phyloP scores from a whole-genome alignment of 345 rosid species.

The Murraya koenigii region DNA sequence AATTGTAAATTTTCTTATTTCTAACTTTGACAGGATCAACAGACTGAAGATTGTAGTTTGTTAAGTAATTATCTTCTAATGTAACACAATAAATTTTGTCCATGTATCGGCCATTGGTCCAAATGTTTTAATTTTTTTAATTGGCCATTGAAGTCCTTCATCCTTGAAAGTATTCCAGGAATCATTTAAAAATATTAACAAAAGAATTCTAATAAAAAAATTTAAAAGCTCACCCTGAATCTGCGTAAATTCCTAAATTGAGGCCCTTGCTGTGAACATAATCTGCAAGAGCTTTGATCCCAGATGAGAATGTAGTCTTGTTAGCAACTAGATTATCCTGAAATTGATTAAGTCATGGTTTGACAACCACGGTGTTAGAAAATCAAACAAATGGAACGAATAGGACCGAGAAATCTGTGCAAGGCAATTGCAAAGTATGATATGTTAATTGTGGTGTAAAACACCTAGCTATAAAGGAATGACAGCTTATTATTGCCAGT shows the following conservation, averaged over 20 bases:
- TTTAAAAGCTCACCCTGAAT: conserved; percentile 16
- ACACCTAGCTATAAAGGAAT: neutral
- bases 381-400: neutral
- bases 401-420: neutral
- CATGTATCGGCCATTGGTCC: neutral
- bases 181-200: neutral
- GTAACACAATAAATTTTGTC: neutral
- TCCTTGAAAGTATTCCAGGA: neutral
- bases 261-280: conserved; percentile 27
- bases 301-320: conserved; percentile 20
- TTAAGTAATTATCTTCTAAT: neutral
- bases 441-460: too few species aligned
- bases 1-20: neutral
- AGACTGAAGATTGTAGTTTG: neutral
- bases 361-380: neutral
- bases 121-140: neutral
- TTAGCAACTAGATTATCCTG: conserved; percentile 20
- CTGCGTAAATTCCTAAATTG: conserved; percentile 29
- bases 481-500: neutral
- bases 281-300: conserved; percentile 26
- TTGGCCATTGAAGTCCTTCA: neutral
- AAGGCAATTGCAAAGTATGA: neutral
- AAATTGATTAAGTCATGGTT: neutral
- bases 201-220: neutral
- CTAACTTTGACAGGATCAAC: neutral